Conservation (phyloP, 805 yeast genomes). For the Nakazawaea holstii region DNA sequence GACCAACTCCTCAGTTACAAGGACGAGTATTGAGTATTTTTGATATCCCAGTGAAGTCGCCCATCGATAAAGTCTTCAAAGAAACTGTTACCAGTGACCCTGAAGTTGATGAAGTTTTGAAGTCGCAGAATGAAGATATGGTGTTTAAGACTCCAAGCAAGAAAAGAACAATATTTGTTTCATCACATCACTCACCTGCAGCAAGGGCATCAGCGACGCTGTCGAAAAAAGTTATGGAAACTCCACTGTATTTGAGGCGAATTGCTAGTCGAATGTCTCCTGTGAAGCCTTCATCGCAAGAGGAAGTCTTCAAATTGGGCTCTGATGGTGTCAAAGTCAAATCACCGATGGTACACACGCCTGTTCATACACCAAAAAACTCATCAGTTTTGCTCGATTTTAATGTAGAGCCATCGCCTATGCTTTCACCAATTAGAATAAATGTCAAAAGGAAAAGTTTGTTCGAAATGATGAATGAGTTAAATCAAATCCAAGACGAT, state of each 20-base stretch:
- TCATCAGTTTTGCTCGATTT: background rate
- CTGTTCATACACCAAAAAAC: background rate
- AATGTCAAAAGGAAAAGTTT: slow-evolving; percentile 19
- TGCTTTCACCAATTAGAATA: slow-evolving; percentile 13
- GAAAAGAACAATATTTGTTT: background rate
- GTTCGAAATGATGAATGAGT: slow-evolving; percentile 43
- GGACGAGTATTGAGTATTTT: slow-evolving; percentile 74
- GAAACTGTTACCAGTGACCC: background rate
- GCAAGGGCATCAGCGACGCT: slow-evolving; percentile 14
- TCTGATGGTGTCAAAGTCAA: background rate
- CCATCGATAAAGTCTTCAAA: slow-evolving; percentile 9
- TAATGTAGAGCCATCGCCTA: slow-evolving; percentile 25
- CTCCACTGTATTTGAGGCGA: slow-evolving; percentile 6
- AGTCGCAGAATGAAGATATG: slow-evolving; percentile 9
- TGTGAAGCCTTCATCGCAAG: background rate
- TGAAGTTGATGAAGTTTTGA: background rate
- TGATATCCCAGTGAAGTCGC: slow-evolving; percentile 34
- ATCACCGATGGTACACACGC: background rate
- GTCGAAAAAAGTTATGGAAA: slow-evolving; percentile 6
- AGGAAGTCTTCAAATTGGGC: background rate
- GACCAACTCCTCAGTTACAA: slow-evolving; percentile 84
- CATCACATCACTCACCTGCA: background rate
- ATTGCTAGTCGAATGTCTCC: background rate
- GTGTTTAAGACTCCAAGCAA: slow-evolving; percentile 25
- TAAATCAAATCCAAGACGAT: slow-evolving; percentile 28